Base-by-base conservation (phyloP, 305 asterid genomes). In the Fraxinus baroniana region DNA sequence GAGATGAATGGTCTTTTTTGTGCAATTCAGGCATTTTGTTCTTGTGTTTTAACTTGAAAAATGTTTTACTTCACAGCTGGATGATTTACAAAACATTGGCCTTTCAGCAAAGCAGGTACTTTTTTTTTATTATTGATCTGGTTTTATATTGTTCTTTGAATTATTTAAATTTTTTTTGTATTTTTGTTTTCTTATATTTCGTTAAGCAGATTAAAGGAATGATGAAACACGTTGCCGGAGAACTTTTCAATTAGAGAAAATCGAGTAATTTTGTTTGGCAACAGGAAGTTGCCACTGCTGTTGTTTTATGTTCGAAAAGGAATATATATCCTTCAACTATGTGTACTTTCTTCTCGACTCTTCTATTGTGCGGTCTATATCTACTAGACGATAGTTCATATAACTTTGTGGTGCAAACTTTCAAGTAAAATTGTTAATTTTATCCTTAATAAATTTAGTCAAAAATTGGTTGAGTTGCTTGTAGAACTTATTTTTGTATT, bases 31-130 rank as follows among this genome's bases (percentile, higher is more conserved):
- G 22, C 24, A 17, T 52, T 17, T 52, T 52, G 64, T n/a, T 52
- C 24, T 17, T 17, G 24, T 17, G 5, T 52, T 66, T 66, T 66
- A 24, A 24, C 74, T 26, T 4, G 35, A 57, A 12, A 4, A 5
- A 12, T 76, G 3, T 86, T 85, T 24, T 77, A 44, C 60, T 80
- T 81, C 75, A 46, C 93, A 95, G 98, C 93, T 92, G 85, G 98
- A 92, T 80, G 98, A 95, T 89, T 83, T 95, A 87, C 88, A 89
- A 46, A 89, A 89, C 32, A 93, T 95, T 70, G 98, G 98, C 28
- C 93, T 95, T 79, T 95, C 98, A 17, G 90, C 81, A 46, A 95
- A 95, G 44, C 98, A 95, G 95, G 98, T 90, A 85, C 18, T 1
- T 26, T 12, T 55, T 6, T 49, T 33, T 39, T 46, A n/a, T 52